Base-by-base conservation (phyloP, 371 early-diverging fungal genomes). In the Nematocida sp. region DNA sequence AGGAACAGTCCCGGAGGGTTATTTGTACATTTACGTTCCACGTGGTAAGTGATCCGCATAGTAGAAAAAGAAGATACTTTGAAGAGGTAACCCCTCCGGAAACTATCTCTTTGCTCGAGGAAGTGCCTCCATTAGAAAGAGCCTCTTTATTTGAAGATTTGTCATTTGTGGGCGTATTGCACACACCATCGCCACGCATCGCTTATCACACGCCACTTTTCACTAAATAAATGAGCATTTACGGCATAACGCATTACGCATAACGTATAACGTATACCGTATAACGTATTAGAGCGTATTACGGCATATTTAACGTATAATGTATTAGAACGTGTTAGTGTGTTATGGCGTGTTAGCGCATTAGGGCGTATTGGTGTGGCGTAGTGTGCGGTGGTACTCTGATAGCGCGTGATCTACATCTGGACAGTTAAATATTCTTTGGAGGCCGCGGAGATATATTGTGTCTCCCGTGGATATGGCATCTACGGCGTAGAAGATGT, bases 31-130 rank as follows among this genome's bases (percentile, higher is more conserved):
- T 85, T 71, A 55, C 39, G 20, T 57, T 79, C 40, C 85, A 85
- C 36, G 68, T 83, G 39, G 82, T 85, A 20, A 83, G 64, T 61
- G 80, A 82, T 71, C 85, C 83, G 18, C 35, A 64, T 23, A 26
- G 23, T 0, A 45, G 51, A 13, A 64, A 54, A 49, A 78, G 82
- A 57, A 55, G 28, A 32, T 50, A 80, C 71, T 47, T 80, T 9
- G 64, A 36, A 49, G 69, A 39, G 11, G 20, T 33, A n/a, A n/a
- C n/a, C n/a, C n/a, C 13, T 20, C 11, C 11, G 49, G 30, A 45
- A 63, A 48, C 18, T 30, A 5, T 40, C 18, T 40, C 42, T 40
- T 9, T 40, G 9, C 18, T 40, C 5, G 42, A 40, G 5, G 18
- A 40, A 40, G 42, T 9, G 42, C 9, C 5, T n/a, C n/a, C n/a